Evolutionary conservation across 139 green algal genomes (phyloP).

Genomic region (Gonium pectorale): DNA sequence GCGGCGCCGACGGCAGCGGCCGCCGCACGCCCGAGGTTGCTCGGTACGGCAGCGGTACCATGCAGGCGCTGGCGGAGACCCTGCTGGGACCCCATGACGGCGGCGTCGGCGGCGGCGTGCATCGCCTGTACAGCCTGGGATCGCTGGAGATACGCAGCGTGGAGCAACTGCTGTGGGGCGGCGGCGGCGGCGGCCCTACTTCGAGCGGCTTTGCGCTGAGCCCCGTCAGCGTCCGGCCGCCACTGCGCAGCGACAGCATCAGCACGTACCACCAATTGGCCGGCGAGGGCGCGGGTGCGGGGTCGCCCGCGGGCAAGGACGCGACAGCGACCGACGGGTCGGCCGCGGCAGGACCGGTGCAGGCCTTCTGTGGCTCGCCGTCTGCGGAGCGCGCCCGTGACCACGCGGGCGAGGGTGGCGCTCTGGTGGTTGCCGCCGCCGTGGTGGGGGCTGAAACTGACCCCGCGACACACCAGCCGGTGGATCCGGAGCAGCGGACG

Average conservation of each 20-base stretch:
- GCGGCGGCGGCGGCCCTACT: not conserved
- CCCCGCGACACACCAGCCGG: no score
- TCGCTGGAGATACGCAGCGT: not conserved
- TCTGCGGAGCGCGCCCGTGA: no score
- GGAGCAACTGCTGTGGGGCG: not conserved
- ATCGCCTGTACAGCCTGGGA: not conserved
- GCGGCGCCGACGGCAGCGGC: not conserved
- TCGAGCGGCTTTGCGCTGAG: not conserved
- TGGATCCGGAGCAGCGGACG: no score
- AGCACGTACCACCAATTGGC: no score
- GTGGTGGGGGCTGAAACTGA: no score
- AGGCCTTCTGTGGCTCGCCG: no score
- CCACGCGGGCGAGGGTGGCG: no score
- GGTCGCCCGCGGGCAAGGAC: not conserved
- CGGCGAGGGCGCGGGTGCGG: not conserved
- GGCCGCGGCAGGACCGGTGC: not conserved
- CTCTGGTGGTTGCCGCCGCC: no score
- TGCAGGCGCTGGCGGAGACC: not conserved
- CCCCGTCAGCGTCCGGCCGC: not conserved
- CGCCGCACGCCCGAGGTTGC: no score
- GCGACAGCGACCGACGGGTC: not conserved
- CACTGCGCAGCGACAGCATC: not conserved
- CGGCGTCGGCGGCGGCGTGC: not conserved
- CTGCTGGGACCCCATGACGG: not conserved
- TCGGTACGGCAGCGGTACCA: not conserved